These are phyloP conservation scores for Lichtheimia hyalospora DNA, from an alignment of 371 early-diverging fungal genomes.

Conservation along the genomic window DNA sequence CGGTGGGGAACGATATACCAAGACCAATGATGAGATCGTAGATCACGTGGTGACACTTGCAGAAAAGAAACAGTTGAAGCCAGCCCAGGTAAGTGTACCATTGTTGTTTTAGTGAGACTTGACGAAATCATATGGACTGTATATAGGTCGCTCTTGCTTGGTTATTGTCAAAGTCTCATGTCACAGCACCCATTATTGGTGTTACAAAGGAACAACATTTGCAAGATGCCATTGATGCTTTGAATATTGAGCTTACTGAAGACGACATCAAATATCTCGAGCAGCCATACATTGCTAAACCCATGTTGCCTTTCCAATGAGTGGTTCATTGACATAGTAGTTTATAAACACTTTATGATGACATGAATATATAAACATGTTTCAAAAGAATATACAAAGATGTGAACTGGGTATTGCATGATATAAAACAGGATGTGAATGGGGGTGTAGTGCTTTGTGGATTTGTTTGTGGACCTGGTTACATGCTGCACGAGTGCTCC, in stretches of 20 bases:
- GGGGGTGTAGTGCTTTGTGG: too few species aligned
- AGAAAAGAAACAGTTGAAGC: constrained; percentile 29
- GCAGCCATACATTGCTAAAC: constrained; percentile 19
- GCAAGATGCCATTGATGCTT: constrained; percentile 27
- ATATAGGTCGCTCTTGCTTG: constrained; percentile 47
- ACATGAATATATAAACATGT: too few species aligned
- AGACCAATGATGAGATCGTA: constrained; percentile 21
- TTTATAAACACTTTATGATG: too few species aligned
- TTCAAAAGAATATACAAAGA: too few species aligned
- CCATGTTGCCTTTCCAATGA: neutral
- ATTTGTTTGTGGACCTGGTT: too few species aligned
- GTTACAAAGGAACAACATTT: constrained; percentile 30
- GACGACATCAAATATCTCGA: constrained; percentile 35
- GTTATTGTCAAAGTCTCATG: constrained; percentile 29
- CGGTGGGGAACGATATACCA: neutral
- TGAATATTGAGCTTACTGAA: constrained; percentile 26
- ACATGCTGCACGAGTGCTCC: too few species aligned
- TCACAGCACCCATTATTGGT: constrained; percentile 46
- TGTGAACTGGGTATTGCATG: too few species aligned
- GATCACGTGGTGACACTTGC: constrained; percentile 43
- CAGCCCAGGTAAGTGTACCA: constrained; percentile 26
- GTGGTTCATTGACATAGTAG: too few species aligned
- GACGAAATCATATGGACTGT: neutral
- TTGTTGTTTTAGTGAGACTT: too few species aligned
- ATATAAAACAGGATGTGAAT: too few species aligned